These are phyloP conservation scores for Mucor mucedo DNA, from an alignment of 371 early-diverging fungal species.

Conservation along the genomic window DNA sequence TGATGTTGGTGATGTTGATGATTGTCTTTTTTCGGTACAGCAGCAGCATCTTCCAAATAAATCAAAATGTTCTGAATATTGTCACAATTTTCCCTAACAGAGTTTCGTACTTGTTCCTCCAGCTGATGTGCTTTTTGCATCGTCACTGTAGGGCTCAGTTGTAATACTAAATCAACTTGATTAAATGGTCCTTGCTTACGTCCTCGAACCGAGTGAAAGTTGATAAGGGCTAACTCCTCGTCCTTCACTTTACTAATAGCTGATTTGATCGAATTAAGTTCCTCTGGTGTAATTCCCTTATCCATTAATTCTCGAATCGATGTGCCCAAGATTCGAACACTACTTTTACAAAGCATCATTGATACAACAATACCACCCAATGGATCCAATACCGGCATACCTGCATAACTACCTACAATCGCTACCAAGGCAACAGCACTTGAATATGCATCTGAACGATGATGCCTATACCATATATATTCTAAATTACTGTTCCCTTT, in stretches of 20 bases:
- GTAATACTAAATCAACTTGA: constrained; percentile 49
- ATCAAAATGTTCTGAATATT: constrained; percentile 47
- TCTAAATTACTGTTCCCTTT: too few species aligned
- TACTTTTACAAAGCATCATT: constrained; percentile 64
- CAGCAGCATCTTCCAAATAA: constrained; percentile 33
- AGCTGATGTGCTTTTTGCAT: constrained; percentile 41
- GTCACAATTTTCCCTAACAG: constrained; percentile 35
- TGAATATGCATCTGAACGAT: constrained; percentile 73
- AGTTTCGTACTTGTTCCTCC: constrained; percentile 33
- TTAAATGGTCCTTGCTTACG: constrained; percentile 53
- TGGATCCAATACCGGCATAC: constrained; percentile 70
- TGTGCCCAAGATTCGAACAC: constrained; percentile 46
- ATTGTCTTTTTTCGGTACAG: neutral
- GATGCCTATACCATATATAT: constrained; percentile 53
- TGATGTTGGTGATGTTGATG: neutral
- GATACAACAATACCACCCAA: constrained; percentile 69
- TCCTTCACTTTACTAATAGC: constrained; percentile 39
- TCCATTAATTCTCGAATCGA: constrained; percentile 57
- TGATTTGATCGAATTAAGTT: constrained; percentile 33
- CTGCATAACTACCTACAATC: constrained; percentile 65
- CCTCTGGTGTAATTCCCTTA: constrained; percentile 35
- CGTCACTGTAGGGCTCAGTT: constrained; percentile 35
- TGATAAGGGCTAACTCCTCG: constrained; percentile 36
- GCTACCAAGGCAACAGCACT: constrained; percentile 69
- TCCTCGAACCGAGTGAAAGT: constrained; percentile 53